Evolutionary conservation across 2,329 filamentous ascomycete genomes (phyloP).

Genomic region (Trichoderma sp.): DNA sequence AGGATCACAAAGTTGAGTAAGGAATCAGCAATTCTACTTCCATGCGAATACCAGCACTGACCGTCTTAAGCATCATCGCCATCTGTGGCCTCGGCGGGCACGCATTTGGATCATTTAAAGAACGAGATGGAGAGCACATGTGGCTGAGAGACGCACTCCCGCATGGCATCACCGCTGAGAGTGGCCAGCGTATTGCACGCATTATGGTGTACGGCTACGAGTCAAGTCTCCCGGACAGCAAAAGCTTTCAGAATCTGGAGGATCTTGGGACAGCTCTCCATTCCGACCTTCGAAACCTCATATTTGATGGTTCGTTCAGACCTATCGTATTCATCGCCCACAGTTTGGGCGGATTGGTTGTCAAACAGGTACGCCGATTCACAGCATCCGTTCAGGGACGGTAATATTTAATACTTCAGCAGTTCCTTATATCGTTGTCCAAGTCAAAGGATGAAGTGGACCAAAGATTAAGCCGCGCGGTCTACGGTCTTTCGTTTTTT

Average conservation of each 20-base stretch:
- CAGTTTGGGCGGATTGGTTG: constrained; percentile 22
- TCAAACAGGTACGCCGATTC: constrained; percentile 26
- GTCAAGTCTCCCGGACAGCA: constrained; percentile 30
- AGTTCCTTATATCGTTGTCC: constrained; percentile 1
- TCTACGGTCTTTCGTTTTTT: constrained; percentile 30
- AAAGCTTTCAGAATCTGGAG: constrained; percentile 29
- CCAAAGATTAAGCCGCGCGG: constrained; percentile 8
- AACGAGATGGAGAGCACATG: constrained; percentile 35
- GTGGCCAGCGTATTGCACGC: constrained; percentile 27
- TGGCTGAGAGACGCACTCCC: constrained; percentile 40
- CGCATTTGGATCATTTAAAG: constrained; percentile 41
- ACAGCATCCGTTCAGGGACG: neutral
- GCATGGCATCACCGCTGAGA: constrained; percentile 28
- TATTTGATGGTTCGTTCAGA: too few relatives aligned
- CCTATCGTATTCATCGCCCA: constrained; percentile 10
- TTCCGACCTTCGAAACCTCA: neutral
- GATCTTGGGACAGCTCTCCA: constrained; percentile 4
- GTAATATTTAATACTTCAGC: too few relatives aligned
- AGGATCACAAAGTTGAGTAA: too few relatives aligned
- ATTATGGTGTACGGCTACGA: constrained; percentile 39
- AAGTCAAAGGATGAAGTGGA: constrained; percentile 11
- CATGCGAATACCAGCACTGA: too few relatives aligned
- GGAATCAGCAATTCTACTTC: too few relatives aligned
- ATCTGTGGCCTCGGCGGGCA: constrained; percentile 35
- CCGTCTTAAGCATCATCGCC: too few relatives aligned